phyloP scores from a whole-genome alignment of 2,329 filamentous ascomycete genomes.

The Trichoderma hamatum region DNA sequence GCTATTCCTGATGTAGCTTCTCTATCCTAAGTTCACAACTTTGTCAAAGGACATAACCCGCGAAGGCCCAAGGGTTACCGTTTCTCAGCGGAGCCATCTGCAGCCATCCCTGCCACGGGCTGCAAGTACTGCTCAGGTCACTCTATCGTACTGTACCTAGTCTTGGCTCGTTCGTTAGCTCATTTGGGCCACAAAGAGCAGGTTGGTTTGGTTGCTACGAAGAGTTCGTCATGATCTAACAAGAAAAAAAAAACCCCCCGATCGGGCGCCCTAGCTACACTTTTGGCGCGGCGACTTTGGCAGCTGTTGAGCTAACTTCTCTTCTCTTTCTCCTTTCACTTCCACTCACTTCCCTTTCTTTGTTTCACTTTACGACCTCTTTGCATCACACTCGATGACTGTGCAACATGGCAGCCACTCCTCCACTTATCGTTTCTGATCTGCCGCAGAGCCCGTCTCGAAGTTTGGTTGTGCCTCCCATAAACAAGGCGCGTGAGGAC shows the following conservation, averaged over 20 bases:
- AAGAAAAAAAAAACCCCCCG: neutral
- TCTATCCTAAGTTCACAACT: neutral
- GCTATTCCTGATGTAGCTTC: neutral
- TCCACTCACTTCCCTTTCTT: neutral
- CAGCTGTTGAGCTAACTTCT: neutral
- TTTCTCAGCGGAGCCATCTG: neutral
- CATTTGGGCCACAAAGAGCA: neutral
- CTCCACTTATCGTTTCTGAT: conserved; percentile 11
- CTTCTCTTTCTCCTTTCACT: neutral
- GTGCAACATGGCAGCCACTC: conserved; percentile 3
- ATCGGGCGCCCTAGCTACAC: neutral
- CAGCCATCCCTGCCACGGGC: neutral
- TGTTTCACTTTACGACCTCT: neutral
- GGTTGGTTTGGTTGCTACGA: neutral
- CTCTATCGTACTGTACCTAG: neutral
- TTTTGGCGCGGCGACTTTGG: neutral
- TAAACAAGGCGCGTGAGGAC: conserved; percentile 20
- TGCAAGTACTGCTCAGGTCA: neutral
- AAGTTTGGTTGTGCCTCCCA: neutral
- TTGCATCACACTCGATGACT: neutral
- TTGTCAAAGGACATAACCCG: neutral
- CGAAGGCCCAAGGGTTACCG: neutral
- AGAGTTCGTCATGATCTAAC: neutral
- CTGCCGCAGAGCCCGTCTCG: neutral
- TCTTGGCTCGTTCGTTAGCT: neutral